Evolutionary conservation across 1,284 basidiomycete genomes (phyloP), one percentile per base, ranked within the genome.

Genomic region (Rhodotorula sp.): DNA sequence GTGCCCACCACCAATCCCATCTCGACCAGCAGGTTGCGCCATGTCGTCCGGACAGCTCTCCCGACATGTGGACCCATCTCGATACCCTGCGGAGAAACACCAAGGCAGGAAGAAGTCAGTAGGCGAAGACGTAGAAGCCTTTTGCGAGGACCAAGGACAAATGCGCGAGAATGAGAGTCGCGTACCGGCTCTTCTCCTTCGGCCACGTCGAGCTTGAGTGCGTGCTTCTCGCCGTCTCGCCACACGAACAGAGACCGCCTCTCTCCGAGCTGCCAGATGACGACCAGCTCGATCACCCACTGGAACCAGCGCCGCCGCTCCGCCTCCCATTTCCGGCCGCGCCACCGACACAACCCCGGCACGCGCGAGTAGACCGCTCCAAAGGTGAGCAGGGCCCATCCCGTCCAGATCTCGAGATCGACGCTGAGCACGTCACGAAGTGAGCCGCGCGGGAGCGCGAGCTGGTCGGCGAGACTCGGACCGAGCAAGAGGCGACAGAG

Each of bases 261-360:
- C 61, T 76, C 68, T 0, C 77, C 77, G 2, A 78, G 56, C 46
- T 76, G 71, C 67, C 64, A 77, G 8, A 75, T 60, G 4, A 77
- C 72, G n/a, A 78, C 63, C 26, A 75, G 45, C 20, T 69, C 67
- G 26, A 78, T 71, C 7, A 75, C 65, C 48, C 57, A 37, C 48
- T 66, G 56, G 59, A 76, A 69, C 55, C 67, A 69, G 7, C 22
- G 29, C 45, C 70, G 64, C 46, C 77, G 46, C 29, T 68, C 45
- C 33, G 44, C 51, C 53, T 77, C 74, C 77, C 77, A 78, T 3
- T 62, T 29, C 45, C 42, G 51, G 0, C 72, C 68, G 12, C 68
- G 18, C 57, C 14, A 26, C 8, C 58, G 57, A 6, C 55, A 60
- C 1, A 44, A 10, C 12, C 54, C 14, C 37, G 58, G 58, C 18